Evolutionary conservation across 2,329 filamentous ascomycete species (phyloP).

Genomic region (Talaromyces sp.): DNA sequence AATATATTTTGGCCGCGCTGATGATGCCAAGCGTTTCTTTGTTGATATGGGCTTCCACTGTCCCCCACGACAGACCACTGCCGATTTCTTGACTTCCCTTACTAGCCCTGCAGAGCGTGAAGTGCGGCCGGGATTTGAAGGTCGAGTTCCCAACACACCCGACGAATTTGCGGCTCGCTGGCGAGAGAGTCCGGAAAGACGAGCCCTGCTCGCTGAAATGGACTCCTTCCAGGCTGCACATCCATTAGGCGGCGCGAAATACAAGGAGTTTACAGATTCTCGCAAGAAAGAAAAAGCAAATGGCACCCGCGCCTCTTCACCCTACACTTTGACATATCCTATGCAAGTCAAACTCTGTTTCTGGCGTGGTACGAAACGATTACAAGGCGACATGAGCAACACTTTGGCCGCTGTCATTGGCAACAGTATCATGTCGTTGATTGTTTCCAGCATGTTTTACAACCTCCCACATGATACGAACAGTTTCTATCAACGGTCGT

Average conservation of each 20-base stretch:
- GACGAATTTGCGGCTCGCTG: slow-evolving; percentile 63
- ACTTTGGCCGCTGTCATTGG: slow-evolving; percentile 63
- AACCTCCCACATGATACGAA: slow-evolving; percentile 62
- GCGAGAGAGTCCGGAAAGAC: slow-evolving; percentile 52
- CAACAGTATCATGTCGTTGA: slow-evolving; percentile 72
- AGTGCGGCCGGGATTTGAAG: slow-evolving; percentile 58
- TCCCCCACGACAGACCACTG: slow-evolving; percentile 65
- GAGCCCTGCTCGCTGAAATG: slow-evolving; percentile 42
- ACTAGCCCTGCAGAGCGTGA: slow-evolving; percentile 62
- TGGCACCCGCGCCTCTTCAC: slow-evolving; percentile 61
- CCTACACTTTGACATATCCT: slow-evolving; percentile 72
- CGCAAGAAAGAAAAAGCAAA: slow-evolving; percentile 44
- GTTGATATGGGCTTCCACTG: slow-evolving; percentile 67
- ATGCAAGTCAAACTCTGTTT: slow-evolving; percentile 78
- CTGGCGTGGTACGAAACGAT: slow-evolving; percentile 72
- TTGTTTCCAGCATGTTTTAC: slow-evolving; percentile 78
- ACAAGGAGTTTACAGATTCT: slow-evolving; percentile 41
- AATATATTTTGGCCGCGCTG: slow-evolving; percentile 69
- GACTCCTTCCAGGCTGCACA: slow-evolving; percentile 40
- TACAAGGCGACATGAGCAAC: slow-evolving; percentile 72
- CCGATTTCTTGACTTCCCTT: slow-evolving; percentile 67
- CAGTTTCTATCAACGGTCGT: slow-evolving; percentile 75
- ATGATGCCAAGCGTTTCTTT: slow-evolving; percentile 62
- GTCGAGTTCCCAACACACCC: slow-evolving; percentile 61
- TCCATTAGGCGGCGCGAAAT: slow-evolving; percentile 41